Evolutionary conservation across 2,329 filamentous ascomycete genomes (phyloP).

Genomic region (Didymella glomerata): DNA sequence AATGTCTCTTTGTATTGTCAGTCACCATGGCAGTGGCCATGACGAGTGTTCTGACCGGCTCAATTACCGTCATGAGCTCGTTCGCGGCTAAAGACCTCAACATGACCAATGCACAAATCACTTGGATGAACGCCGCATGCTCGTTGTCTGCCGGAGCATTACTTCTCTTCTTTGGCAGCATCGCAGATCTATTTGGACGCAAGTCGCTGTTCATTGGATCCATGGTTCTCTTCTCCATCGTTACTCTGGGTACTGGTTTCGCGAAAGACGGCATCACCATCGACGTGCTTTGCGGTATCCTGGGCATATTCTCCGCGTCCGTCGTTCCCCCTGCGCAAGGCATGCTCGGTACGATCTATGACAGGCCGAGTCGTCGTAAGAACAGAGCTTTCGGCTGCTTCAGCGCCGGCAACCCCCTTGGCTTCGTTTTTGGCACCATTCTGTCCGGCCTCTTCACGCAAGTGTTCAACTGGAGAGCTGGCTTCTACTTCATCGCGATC

Average conservation of each 20-base stretch:
- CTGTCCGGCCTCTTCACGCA: constrained; percentile 69
- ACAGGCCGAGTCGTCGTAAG: constrained; percentile 68
- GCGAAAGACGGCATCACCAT: constrained; percentile 66
- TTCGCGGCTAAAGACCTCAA: constrained; percentile 66
- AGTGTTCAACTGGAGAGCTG: constrained; percentile 69
- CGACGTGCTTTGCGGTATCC: constrained; percentile 66
- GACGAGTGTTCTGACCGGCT: constrained; percentile 66
- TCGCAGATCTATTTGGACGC: constrained; percentile 72
- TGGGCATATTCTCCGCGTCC: constrained; percentile 69
- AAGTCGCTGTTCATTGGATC: constrained; percentile 67
- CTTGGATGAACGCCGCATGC: constrained; percentile 71
- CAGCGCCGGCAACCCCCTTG: constrained; percentile 65
- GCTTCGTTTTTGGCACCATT: constrained; percentile 66
- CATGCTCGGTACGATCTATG: constrained; percentile 70
- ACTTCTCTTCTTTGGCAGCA: constrained; percentile 70
- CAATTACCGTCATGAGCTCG: constrained; percentile 68
- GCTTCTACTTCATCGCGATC: constrained; percentile 69
- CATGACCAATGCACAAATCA: constrained; percentile 72
- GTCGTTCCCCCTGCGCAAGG: constrained; percentile 71
- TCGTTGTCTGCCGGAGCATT: constrained; percentile 71
- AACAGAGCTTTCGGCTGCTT: constrained; percentile 72
- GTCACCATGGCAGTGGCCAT: constrained; percentile 73
- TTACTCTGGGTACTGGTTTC: constrained; percentile 67
- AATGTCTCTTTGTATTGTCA: constrained; percentile 71
- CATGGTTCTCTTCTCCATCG: constrained; percentile 66